Evolutionary conservation across 2,329 filamentous ascomycete species (phyloP).

Genomic region (Penicillium hesseltinei): DNA sequence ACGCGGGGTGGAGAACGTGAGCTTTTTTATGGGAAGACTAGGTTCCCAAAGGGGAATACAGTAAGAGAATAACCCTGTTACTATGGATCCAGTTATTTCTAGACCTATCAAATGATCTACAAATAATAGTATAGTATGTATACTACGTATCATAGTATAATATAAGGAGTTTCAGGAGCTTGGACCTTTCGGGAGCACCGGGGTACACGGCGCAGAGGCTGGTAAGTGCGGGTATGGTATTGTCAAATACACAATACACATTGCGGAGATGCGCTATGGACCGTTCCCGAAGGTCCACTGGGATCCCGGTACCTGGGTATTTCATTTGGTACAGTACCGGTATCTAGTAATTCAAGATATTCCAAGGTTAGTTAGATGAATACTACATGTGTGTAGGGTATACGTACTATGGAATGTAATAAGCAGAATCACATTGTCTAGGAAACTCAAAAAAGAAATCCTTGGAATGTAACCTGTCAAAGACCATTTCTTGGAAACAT

Average conservation of each 20-base stretch:
- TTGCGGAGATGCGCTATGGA: slow-evolving; percentile 16
- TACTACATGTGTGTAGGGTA: not conserved
- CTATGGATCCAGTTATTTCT: not conserved
- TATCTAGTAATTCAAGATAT: not conserved
- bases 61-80: not conserved
- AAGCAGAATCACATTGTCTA: not conserved
- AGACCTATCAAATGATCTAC: slow-evolving; percentile 13
- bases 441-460: not conserved
- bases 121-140: not conserved
- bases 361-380: too few relatives aligned
- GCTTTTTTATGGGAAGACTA: not conserved
- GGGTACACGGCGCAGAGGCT: slow-evolving; percentile 6
- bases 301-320: slow-evolving; percentile 22
- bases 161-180: slow-evolving; percentile 1
- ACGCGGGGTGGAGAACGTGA: slow-evolving; percentile 4
- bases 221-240: slow-evolving; percentile 3
- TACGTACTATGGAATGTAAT: too few relatives aligned
- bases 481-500: not conserved
- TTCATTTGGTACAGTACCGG: not conserved
- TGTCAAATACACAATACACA: not conserved
- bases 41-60: not conserved
- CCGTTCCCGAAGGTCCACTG: slow-evolving; percentile 18
- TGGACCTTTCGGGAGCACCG: slow-evolving; percentile 9
- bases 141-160: too few relatives aligned
- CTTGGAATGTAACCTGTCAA: slow-evolving; percentile 7